phyloP scores from a whole-genome alignment of 257 asterid genomes.

The Solanum etuberosum region DNA sequence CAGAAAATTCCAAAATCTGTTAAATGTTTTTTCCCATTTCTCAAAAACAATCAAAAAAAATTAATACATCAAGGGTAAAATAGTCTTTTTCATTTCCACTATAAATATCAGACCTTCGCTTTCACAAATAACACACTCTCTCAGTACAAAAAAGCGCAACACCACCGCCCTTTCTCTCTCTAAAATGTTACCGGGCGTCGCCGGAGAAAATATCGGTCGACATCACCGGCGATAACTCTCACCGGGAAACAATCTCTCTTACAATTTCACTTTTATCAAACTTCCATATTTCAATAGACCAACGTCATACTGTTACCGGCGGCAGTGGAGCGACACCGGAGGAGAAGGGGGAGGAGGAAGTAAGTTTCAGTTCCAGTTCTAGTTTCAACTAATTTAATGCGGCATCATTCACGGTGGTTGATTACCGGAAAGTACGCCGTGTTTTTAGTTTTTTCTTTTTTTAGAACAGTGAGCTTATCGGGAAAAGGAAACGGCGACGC shows the following conservation, averaged over 20 bases:
- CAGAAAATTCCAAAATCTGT: constrained; percentile 10
- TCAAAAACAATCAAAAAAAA: constrained; percentile 43
- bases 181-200: neutral
- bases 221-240: neutral
- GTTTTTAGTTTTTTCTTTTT: neutral
- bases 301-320: neutral
- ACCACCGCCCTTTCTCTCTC: constrained; percentile 8
- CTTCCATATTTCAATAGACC: neutral
- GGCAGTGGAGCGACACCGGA: neutral
- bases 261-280: neutral
- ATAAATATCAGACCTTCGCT: constrained; percentile 41
- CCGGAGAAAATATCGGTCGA: neutral
- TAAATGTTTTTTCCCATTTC: constrained; percentile 11
- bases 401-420: neutral
- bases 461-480: neutral
- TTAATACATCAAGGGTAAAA: constrained; percentile 16
- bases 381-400: neutral
- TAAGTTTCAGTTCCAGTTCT: neutral
- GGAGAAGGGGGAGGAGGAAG: neutral
- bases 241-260: neutral
- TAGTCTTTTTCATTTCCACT: constrained; percentile 6
- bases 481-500: neutral
- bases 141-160: neutral
- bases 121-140: constrained; percentile 22
- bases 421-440: neutral